These are phyloP conservation scores for Arthrobotrys megalospora DNA, from an alignment of 2,329 filamentous ascomycete species.

Conservation along the genomic window DNA sequence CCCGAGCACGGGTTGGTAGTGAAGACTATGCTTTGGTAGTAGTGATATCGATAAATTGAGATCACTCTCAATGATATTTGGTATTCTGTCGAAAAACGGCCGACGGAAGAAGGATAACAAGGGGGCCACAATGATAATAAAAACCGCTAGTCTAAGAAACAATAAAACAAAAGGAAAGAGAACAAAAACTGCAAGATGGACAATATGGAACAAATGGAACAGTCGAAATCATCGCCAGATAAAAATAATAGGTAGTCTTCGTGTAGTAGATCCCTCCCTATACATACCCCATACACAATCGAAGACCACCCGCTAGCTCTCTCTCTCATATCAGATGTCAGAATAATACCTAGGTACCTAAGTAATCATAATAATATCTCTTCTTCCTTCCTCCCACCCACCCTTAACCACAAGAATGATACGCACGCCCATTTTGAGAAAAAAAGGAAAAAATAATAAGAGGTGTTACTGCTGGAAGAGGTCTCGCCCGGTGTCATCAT, in stretches of 20 bases:
- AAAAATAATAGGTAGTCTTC: not conserved
- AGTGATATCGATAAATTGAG: too few species aligned
- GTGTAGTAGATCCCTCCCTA: not conserved
- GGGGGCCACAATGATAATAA: not conserved
- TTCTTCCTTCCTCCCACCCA: not conserved
- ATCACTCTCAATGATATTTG: too few species aligned
- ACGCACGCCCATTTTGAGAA: not conserved
- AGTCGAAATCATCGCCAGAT: conserved; percentile 8
- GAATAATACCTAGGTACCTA: not conserved
- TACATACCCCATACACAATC: conserved; percentile 9
- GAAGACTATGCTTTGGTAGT: too few species aligned
- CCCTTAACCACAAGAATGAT: not conserved
- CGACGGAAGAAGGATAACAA: not conserved
- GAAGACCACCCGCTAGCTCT: too few species aligned
- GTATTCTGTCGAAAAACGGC: not conserved
- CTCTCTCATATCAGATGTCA: not conserved
- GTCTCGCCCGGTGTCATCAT: conserved; percentile 1
- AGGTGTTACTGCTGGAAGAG: not conserved
- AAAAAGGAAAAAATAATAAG: not conserved
- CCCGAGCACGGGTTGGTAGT: too few species aligned
- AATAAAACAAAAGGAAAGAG: not conserved
- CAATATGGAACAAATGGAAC: conserved; percentile 9
- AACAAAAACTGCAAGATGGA: conserved; percentile 18
- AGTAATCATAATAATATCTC: not conserved
- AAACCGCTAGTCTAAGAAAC: conserved; percentile 50